Evolutionary conservation across 305 asterid genomes (phyloP), one percentile per base, ranked within the genome.

Genomic region (Andrographis paniculata): DNA sequence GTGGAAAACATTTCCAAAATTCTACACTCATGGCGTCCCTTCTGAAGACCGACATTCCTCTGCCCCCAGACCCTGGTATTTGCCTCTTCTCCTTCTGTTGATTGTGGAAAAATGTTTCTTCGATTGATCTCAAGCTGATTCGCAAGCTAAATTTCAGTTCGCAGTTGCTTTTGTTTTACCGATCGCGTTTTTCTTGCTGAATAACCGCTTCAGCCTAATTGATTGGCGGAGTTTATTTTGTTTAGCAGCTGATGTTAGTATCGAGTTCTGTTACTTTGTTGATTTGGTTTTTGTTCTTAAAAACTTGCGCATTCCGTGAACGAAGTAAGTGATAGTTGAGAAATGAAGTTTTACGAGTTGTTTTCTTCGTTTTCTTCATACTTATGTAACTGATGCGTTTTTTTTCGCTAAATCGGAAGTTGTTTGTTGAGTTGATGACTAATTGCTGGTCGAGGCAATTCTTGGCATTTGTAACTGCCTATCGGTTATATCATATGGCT

Each of bases 61-160:
- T 65, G 30, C 86, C 79, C 52, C 80, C 73, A 60, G 82, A 79
- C 66, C 85, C 79, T 52, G 88, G 94, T 82, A 64, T 41, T 47
- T 39, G 48, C 14, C 3, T 44, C 18, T 16, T 11, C 20, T 18
- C 37, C 28, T 47, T 17, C 13, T 3, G 20, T 5, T 0, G 4
- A 12, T 14, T 15, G 18, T 14, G 30, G 30, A 13, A 17, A 28
- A 17, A 14, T 42, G 45, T 51, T 30, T 42, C 20, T 48, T 36
- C 42, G 12, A 53, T 64, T 58, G 64, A 37, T 56, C 62, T 47
- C 11, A 35, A 50, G 36, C 38, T 47, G 56, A 30, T 65, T 42
- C 42, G 53, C 54, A n/a, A n/a, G n/a, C 4, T 45, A 28, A 46
- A 35, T 48, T 45, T 56, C 16, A 10, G 18, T 46, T 2, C 24